Evolutionary conservation across 1,284 basidiomycete species (phyloP).

Genomic region (Cutaneotrichosporon sp.): DNA sequence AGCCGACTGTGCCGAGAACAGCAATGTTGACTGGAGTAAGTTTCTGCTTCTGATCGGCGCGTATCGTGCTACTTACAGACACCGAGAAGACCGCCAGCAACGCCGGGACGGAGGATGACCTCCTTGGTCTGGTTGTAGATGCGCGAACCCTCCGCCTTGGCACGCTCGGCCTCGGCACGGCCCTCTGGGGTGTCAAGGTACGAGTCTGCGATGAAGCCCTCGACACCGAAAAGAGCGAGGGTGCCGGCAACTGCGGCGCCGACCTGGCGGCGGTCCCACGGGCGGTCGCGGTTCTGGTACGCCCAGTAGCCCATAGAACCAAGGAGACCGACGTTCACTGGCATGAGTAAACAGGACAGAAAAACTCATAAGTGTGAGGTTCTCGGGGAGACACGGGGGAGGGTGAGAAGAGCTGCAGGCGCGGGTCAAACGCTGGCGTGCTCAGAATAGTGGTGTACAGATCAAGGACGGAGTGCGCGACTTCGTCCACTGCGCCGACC

Average conservation of each 20-base stretch:
- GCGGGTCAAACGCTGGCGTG: constrained; percentile 33
- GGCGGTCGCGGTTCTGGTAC: constrained; percentile 62
- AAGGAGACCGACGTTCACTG: constrained; percentile 69
- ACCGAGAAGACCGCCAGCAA: constrained; percentile 65
- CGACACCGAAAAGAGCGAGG: constrained; percentile 57
- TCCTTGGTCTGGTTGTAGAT: constrained; percentile 60
- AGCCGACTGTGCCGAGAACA: constrained; percentile 63
- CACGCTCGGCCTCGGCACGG: constrained; percentile 56
- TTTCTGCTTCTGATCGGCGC: neutral
- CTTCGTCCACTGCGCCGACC: constrained; percentile 75
- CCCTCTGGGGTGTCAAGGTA: constrained; percentile 61
- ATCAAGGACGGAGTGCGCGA: constrained; percentile 76
- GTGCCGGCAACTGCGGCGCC: constrained; percentile 56
- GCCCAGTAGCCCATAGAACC: constrained; percentile 61
- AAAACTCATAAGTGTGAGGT: no score
- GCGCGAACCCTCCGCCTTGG: constrained; percentile 59
- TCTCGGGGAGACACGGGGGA: constrained; percentile 41
- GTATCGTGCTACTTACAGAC: constrained; percentile 51
- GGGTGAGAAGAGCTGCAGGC: constrained; percentile 24
- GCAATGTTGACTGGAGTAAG: constrained; percentile 59
- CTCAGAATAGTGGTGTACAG: constrained; percentile 66
- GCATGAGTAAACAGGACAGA: constrained; percentile 15
- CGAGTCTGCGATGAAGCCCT: constrained; percentile 61
- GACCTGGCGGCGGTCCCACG: constrained; percentile 59
- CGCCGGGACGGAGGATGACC: constrained; percentile 61